phyloP scores from a whole-genome alignment of 1,284 basidiomycete species.

The Boletus sp. region DNA sequence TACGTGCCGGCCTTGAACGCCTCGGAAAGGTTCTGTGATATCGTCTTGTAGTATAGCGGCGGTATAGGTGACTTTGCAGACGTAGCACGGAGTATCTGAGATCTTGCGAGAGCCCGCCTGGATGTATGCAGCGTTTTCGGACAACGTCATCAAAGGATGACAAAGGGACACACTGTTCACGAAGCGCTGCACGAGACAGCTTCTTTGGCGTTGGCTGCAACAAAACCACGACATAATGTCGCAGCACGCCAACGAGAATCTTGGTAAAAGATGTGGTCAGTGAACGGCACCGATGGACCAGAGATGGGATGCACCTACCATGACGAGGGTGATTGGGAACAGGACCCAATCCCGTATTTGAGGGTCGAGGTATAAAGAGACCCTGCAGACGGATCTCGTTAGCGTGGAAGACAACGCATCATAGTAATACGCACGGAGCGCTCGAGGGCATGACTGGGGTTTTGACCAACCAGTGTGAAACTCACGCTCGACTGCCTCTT shows the following conservation, averaged over 20 bases:
- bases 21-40: slow-evolving; percentile 68
- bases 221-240: slow-evolving; percentile 89
- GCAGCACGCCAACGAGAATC: slow-evolving; percentile 91
- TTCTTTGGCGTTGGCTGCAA: slow-evolving; percentile 86
- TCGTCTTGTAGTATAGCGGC: slow-evolving; percentile 66
- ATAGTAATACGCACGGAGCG: slow-evolving; percentile 36
- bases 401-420: slow-evolving; percentile 10
- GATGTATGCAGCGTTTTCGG: slow-evolving; percentile 1
- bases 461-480: slow-evolving; percentile 4
- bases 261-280: slow-evolving; percentile 31
- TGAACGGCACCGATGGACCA: not conserved
- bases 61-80: slow-evolving; percentile 79
- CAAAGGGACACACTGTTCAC: slow-evolving; percentile 80
- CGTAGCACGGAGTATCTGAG: slow-evolving; percentile 79
- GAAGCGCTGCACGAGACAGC: slow-evolving; percentile 69
- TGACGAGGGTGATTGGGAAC: slow-evolving; percentile 96
- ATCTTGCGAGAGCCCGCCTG: slow-evolving; percentile 81
- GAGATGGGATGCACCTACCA: slow-evolving; percentile 55
- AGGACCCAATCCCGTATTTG: slow-evolving; percentile 94
- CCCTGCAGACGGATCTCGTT: slow-evolving; percentile 38
- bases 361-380: slow-evolving; percentile 84
- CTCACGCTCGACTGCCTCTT: slow-evolving; percentile 28
- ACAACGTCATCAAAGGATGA: not conserved
- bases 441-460: slow-evolving; percentile 40
- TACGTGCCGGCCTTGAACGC: slow-evolving; percentile 75